Conservation (phyloP, 2,329 filamentous ascomycete species). For the Penicillium polonicum region DNA sequence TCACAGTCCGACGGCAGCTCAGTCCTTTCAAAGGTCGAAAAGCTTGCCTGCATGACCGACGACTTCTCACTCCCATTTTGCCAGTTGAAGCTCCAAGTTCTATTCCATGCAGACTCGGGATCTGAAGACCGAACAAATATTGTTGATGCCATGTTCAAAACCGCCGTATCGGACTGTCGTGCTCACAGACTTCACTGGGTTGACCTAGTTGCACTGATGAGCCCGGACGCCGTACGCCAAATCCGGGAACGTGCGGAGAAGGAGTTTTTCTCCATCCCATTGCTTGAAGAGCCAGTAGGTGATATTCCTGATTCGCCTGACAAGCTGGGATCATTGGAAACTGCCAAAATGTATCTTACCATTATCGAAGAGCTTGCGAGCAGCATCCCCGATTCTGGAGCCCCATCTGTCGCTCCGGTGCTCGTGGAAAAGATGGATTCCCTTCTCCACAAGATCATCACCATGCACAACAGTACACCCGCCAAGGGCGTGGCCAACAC, state of each 20-base stretch:
- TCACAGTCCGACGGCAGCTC: slow-evolving; percentile 17
- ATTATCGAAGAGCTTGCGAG: slow-evolving; percentile 42
- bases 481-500: slow-evolving; percentile 17
- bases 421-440: slow-evolving; percentile 44
- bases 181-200: slow-evolving; percentile 39
- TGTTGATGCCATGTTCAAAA: slow-evolving; percentile 43
- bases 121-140: slow-evolving; percentile 32
- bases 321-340: slow-evolving; percentile 27
- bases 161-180: slow-evolving; percentile 37
- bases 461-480: slow-evolving; percentile 26
- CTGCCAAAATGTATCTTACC: slow-evolving; percentile 38
- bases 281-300: slow-evolving; percentile 29
- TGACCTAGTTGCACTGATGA: slow-evolving; percentile 41
- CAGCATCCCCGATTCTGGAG: slow-evolving; percentile 38
- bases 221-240: slow-evolving; percentile 39
- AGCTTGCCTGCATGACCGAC: slow-evolving; percentile 38
- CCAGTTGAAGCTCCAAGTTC: slow-evolving; percentile 43
- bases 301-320: slow-evolving; percentile 9
- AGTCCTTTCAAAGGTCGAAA: slow-evolving; percentile 34
- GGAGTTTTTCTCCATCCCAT: slow-evolving; percentile 38
- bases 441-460: slow-evolving; percentile 39
- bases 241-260: slow-evolving; percentile 44
- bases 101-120: slow-evolving; percentile 35
- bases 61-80: slow-evolving; percentile 47
- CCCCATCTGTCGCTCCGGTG: slow-evolving; percentile 31